Percentiles rank a stretch among this genome's conserved stretches.
phyloP scores from a whole-genome alignment of 371 early-diverging fungal genomes.

The Mortierella sp. region DNA sequence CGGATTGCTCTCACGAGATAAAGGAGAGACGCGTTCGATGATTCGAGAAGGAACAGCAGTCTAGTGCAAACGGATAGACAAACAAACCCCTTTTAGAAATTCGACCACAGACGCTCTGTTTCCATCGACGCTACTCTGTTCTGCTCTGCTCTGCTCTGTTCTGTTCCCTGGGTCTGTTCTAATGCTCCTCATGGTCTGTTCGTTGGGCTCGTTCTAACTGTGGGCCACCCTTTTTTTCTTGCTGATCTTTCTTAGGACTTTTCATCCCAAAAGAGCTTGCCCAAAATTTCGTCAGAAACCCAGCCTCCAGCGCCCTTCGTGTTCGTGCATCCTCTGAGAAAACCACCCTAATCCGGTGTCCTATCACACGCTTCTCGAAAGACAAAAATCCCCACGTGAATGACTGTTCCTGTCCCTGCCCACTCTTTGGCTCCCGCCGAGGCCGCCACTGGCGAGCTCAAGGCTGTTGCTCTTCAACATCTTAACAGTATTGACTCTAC shows the following conservation, averaged over 20 bases:
- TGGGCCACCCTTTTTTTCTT: neutral
- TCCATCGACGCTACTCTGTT: too few relatives aligned
- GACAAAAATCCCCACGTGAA: constrained; percentile 48
- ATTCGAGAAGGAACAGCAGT: neutral
- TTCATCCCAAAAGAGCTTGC: constrained; percentile 53
- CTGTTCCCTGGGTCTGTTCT: too few relatives aligned
- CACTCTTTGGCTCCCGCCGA: constrained; percentile 39
- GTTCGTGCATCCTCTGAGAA: constrained; percentile 54
- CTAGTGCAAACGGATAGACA: too few relatives aligned
- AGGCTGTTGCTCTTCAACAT: constrained; percentile 40
- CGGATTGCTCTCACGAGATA: too few relatives aligned
- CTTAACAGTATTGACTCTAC: constrained; percentile 17
- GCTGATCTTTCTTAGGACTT: constrained; percentile 32
- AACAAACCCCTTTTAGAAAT: too few relatives aligned
- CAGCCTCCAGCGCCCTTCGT: constrained; percentile 46
- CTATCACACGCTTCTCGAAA: constrained; percentile 36
- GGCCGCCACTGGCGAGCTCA: constrained; percentile 45
- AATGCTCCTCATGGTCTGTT: too few relatives aligned
- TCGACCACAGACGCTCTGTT: too few relatives aligned
- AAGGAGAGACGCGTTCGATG: neutral
- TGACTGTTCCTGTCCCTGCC: constrained; percentile 54
- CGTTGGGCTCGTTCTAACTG: too few relatives aligned
- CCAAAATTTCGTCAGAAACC: constrained; percentile 55
- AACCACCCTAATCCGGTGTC: constrained; percentile 53
- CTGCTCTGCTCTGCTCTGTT: too few relatives aligned